phyloP scores from a whole-genome alignment of 768 basidiomycete species.

The Rhodotorula taiwanensis region DNA sequence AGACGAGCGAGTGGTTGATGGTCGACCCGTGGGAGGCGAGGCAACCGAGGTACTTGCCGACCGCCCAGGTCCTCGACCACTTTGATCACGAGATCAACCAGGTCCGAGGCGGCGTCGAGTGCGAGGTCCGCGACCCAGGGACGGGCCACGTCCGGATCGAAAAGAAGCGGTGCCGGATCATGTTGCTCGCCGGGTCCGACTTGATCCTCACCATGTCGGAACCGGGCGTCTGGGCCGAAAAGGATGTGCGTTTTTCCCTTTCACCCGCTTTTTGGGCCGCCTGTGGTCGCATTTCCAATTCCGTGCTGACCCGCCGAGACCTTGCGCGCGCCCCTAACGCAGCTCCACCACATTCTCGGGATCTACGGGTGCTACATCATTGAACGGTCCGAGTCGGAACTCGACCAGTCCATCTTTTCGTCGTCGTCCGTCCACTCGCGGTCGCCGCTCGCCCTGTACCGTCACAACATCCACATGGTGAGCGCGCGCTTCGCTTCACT shows the following conservation, averaged over 20 bases:
- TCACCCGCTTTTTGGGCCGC: too few relatives aligned
- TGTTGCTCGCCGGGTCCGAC: constrained; percentile 97
- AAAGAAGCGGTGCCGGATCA: constrained; percentile 70
- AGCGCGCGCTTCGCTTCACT: not conserved
- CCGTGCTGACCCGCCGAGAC: not conserved
- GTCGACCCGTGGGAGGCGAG: constrained; percentile 97
- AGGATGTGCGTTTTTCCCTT: constrained; percentile 65
- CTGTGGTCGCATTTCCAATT: too few relatives aligned
- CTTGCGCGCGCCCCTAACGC: not conserved
- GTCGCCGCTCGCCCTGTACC: constrained; percentile 50
- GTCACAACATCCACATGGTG: constrained; percentile 50
- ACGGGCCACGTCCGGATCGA: constrained; percentile 45
- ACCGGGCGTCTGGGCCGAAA: constrained; percentile 93
- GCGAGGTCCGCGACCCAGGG: constrained; percentile 15
- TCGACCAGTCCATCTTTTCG: constrained; percentile 46
- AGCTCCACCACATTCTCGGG: constrained; percentile 95
- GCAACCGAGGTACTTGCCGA: constrained; percentile 80
- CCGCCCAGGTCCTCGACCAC: constrained; percentile 94
- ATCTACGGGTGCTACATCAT: constrained; percentile 91
- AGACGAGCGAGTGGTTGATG: constrained; percentile 91
- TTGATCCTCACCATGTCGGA: constrained; percentile 96
- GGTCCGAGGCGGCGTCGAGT: constrained; percentile 55
- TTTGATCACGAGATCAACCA: constrained; percentile 92
- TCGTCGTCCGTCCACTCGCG: constrained; percentile 40
- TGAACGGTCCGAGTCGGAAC: constrained; percentile 83